Conservation (phyloP, 1,139 yeast species). For the Candida tetrigidarum region DNA sequence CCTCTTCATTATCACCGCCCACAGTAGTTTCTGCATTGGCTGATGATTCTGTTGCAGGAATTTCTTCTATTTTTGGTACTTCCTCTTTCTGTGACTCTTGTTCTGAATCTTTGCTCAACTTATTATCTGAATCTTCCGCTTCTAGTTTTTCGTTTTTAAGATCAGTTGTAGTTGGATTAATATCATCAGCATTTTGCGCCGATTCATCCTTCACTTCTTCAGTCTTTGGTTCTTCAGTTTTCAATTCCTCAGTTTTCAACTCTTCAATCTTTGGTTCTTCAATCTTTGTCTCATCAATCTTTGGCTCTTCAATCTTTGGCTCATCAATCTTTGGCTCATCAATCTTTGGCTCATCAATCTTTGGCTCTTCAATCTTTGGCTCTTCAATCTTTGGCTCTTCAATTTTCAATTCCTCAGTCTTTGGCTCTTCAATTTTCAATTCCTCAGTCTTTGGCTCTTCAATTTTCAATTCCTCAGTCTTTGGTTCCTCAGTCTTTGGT, state of each 20-base stretch:
- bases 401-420: neutral
- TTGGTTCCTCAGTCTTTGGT: neutral
- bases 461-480: neutral
- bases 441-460: constrained; percentile 9
- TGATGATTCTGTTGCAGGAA: no score
- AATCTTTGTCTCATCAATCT: neutral
- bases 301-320: constrained; percentile 2
- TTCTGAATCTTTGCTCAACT: no score
- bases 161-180: neutral
- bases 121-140: no score
- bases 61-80: no score
- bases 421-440: neutral
- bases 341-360: constrained; percentile 7
- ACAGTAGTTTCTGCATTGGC: no score
- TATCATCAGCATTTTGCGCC: neutral
- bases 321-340: constrained; percentile 7
- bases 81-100: no score
- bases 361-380: constrained; percentile 11
- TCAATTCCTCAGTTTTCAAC: neutral
- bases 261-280: neutral
- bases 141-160: neutral
- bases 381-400: neutral
- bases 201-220: neutral
- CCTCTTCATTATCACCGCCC: neutral
- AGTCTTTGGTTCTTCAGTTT: neutral